Evolutionary conservation across 2,329 filamentous ascomycete species (phyloP).

Genomic region (Pseudogymnoascus sp.): DNA sequence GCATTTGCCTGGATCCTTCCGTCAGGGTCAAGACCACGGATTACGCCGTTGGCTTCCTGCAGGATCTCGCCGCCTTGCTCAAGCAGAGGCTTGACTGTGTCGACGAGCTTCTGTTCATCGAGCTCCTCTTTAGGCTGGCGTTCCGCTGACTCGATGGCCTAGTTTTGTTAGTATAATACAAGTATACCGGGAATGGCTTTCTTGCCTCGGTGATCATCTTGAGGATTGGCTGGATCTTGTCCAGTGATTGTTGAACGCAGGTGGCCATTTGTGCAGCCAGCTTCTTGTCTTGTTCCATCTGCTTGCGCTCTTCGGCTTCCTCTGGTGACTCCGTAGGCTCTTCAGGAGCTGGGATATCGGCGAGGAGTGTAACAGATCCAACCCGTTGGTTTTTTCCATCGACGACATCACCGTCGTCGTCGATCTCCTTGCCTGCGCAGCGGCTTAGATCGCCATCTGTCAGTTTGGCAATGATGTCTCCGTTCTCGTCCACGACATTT

Average conservation of each 20-base stretch:
- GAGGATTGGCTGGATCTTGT: slow-evolving; percentile 76
- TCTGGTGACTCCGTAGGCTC: slow-evolving; percentile 49
- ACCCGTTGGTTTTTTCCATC: slow-evolving; percentile 59
- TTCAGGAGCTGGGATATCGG: slow-evolving; percentile 44
- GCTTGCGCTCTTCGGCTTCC: slow-evolving; percentile 46
- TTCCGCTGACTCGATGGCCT: slow-evolving; percentile 74
- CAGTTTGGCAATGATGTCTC: slow-evolving; percentile 57
- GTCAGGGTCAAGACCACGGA: slow-evolving; percentile 83
- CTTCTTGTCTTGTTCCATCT: slow-evolving; percentile 60
- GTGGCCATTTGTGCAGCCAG: slow-evolving; percentile 67
- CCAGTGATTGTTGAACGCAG: slow-evolving; percentile 69
- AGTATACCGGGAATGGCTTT: slow-evolving; percentile 21
- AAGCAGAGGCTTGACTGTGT: slow-evolving; percentile 78
- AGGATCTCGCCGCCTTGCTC: slow-evolving; percentile 78
- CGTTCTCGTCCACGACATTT: slow-evolving; percentile 50
- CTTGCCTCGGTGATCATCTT: slow-evolving; percentile 74
- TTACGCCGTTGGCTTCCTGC: slow-evolving; percentile 76
- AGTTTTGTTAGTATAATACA: slow-evolving; percentile 21
- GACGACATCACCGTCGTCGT: slow-evolving; percentile 63
- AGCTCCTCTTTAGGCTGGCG: slow-evolving; percentile 76
- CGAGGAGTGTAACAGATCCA: slow-evolving; percentile 59
- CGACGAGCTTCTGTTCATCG: slow-evolving; percentile 82
- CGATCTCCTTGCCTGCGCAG: slow-evolving; percentile 60
- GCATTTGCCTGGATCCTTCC: slow-evolving; percentile 77
- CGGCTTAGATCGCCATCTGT: slow-evolving; percentile 58